Base-by-base conservation (phyloP, 345 rosid genomes). In the Sisymbrium irio region DNA sequence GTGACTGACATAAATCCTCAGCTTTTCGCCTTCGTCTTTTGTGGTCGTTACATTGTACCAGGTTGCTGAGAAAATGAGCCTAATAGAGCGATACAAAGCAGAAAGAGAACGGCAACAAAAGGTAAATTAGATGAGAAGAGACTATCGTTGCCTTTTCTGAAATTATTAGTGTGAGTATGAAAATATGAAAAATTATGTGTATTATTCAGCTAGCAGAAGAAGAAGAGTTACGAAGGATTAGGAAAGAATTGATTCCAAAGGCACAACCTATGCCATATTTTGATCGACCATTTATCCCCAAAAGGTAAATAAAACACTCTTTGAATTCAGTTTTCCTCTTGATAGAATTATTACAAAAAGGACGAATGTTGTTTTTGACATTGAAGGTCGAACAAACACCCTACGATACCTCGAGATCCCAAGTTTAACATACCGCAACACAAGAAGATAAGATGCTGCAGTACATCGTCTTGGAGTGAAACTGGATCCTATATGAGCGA, bases 201-300 rank as follows among this genome's bases (percentile, higher is more conserved):
- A 30, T 41, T 14, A 33, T 77, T 63, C 46, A 91, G 98, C 9
- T 89, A 77, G 96, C 76, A 33, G 96, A 92, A 81, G 99, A 86
- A 73, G 96, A 88, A 74, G 96, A 95, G 82, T 59, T 83, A 32
- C 83, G 82, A 60, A 87, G 92, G 77, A 60, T 95, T 72, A 86
- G 98, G 70, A 96, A 83, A 81, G 98, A 92, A 68, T 88, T 92
- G 0, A 81, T 95, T 57, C 99, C 98, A 3, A 95, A 89, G 69
- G 99, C 99, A 41, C 97, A 92, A 62, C 99, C 96, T 9, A 89
- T 95, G 98, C 97, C 99, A 3, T 92, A 92, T 78, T 95, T 95
- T 30, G 98, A 95, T 82, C 79, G 91, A 80, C 98, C 99, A n/a
- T 95, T 95, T 79, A 67, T 92, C 33, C 99, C 99, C n/a, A 90